Conservation (phyloP, 495 filamentous ascomycete species). For the Penicillium samsonianum region DNA sequence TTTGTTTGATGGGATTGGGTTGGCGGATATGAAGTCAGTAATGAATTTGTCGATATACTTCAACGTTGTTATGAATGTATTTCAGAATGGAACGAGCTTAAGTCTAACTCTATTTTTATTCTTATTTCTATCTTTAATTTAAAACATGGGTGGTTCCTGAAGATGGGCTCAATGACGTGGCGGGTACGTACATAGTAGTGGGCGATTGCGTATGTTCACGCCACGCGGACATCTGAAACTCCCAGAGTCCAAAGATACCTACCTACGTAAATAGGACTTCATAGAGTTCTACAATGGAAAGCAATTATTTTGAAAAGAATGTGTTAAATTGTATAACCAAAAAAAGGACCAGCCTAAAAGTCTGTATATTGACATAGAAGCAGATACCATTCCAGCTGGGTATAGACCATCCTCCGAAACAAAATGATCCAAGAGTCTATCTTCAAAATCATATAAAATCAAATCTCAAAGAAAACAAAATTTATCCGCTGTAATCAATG, state of each 20-base stretch:
- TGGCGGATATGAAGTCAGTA: constrained; percentile 12
- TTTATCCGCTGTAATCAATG: constrained; percentile 37
- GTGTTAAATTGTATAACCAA: constrained; percentile 15
- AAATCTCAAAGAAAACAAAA: constrained; percentile 11
- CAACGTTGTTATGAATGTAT: constrained; percentile 9
- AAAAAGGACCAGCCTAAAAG: constrained; percentile 27
- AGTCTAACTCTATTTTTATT: constrained; percentile 2
- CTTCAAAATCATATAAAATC: constrained; percentile 17
- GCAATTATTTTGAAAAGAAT: constrained; percentile 11
- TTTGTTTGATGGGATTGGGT: not conserved
- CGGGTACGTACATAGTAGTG: not conserved
- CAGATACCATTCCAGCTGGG: constrained; percentile 24
- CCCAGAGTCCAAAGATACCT: not conserved
- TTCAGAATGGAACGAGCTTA: constrained; percentile 8
- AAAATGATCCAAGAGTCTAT: constrained; percentile 10
- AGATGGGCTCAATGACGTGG: not conserved
- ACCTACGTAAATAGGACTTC: not conserved
- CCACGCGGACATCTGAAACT: constrained; percentile 3
- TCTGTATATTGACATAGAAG: constrained; percentile 26
- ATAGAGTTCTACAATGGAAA: not conserved
- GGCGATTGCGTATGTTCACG: constrained; percentile 14
- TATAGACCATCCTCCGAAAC: constrained; percentile 20
- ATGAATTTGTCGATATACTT: constrained; percentile 14
- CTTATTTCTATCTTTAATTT: not conserved
- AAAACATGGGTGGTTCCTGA: not conserved